phyloP scores from a whole-genome alignment of 2,329 filamentous ascomycete genomes.

The Cladophialophora exuberans region DNA sequence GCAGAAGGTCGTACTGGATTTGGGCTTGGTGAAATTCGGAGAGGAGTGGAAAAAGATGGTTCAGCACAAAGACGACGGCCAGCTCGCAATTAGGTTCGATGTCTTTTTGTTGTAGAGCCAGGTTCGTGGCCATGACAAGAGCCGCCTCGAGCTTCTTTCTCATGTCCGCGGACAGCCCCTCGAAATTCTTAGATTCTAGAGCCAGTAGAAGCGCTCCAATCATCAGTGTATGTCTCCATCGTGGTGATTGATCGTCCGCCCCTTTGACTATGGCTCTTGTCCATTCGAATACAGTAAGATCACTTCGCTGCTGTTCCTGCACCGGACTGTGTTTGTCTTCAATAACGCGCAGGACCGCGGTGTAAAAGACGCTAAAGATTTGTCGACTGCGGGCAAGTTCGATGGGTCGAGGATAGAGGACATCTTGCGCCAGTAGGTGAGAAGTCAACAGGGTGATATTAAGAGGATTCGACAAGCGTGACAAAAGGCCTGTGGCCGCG shows the following conservation, averaged over 20 bases:
- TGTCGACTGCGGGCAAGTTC: slow-evolving; percentile 59
- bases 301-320: slow-evolving; percentile 49
- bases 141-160: slow-evolving; percentile 71
- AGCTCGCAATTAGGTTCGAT: slow-evolving; percentile 54
- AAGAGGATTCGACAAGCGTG: slow-evolving; percentile 61
- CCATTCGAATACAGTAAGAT: slow-evolving; percentile 60
- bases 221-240: slow-evolving; percentile 85
- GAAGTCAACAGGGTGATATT: slow-evolving; percentile 64
- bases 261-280: slow-evolving; percentile 61
- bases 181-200: slow-evolving; percentile 47
- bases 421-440: slow-evolving; percentile 61
- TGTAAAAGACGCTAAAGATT: slow-evolving; percentile 65
- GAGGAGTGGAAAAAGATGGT: slow-evolving; percentile 74
- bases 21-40: slow-evolving; percentile 61
- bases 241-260: slow-evolving; percentile 63
- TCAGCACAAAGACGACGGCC: slow-evolving; percentile 70
- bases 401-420: slow-evolving; percentile 61
- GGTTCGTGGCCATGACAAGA: slow-evolving; percentile 73
- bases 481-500: slow-evolving; percentile 50
- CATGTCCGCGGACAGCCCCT: slow-evolving; percentile 65
- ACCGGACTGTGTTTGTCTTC: slow-evolving; percentile 49
- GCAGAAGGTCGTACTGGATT: slow-evolving; percentile 69
- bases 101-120: slow-evolving; percentile 67
- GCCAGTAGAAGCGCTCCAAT: slow-evolving; percentile 78
- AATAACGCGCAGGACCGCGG: slow-evolving; percentile 58